These are phyloP conservation scores for Mycena capillaripes DNA, from an alignment of 768 basidiomycete genomes.

Conservation along the genomic window DNA sequence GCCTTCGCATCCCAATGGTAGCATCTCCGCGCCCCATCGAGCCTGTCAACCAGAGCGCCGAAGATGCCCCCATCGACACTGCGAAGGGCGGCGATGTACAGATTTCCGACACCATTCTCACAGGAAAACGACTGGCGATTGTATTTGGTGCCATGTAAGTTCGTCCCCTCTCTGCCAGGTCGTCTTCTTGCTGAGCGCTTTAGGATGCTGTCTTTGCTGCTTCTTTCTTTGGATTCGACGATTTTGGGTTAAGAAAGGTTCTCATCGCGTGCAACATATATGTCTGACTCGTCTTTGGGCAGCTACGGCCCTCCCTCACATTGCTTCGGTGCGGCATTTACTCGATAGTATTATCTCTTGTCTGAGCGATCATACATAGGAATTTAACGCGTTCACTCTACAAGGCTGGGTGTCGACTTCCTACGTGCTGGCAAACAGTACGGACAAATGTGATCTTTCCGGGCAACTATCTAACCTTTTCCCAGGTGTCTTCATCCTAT, in stretches of 20 bases:
- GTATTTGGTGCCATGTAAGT: neutral
- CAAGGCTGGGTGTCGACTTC: neutral
- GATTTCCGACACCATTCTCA: neutral
- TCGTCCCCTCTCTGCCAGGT: neutral
- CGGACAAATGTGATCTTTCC: neutral
- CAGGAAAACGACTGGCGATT: neutral
- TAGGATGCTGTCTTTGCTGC: neutral
- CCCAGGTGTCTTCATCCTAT: neutral
- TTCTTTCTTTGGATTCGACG: neutral
- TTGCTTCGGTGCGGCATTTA: neutral
- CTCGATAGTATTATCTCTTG: neutral
- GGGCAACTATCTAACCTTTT: neutral
- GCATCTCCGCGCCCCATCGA: too few species aligned
- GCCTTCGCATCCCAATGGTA: too few species aligned
- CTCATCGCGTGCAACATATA: neutral
- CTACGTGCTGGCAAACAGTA: neutral
- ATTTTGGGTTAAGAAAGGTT: neutral
- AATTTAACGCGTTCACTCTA: neutral
- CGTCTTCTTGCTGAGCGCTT: neutral
- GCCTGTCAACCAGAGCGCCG: too few species aligned
- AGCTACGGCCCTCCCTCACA: neutral
- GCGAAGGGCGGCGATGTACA: too few species aligned
- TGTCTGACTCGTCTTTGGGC: neutral
- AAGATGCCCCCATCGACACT: too few species aligned
- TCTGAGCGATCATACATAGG: neutral